A percentile compares a stretch with the other conserved stretches of the same genome.
phyloP scores from a whole-genome alignment of 495 filamentous ascomycete species.

The Neurospora pannonica region DNA sequence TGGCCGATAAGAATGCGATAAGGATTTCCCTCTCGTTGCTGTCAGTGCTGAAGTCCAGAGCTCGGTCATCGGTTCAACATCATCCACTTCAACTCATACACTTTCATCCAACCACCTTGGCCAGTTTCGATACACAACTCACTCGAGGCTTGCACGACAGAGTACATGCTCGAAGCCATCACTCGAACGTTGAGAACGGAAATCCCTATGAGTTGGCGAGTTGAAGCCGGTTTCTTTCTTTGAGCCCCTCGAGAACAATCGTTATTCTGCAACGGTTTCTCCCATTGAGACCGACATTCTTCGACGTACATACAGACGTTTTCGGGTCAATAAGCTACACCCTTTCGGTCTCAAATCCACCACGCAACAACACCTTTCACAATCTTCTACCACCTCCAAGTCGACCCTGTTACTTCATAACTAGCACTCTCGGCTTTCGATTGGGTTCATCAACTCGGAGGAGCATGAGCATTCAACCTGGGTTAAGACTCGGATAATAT shows the following conservation, averaged over 20 bases:
- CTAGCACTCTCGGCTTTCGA: not conserved
- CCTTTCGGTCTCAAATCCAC: not conserved
- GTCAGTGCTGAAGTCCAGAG: not conserved
- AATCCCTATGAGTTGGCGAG: not conserved
- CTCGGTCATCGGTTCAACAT: not conserved
- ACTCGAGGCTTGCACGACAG: not conserved
- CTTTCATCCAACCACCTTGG: not conserved
- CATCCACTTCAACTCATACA: not conserved
- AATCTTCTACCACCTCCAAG: not conserved
- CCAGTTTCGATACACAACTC: not conserved
- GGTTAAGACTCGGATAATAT: not conserved
- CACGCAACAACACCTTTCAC: not conserved
- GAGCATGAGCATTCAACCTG: not conserved
- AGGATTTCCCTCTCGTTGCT: not conserved
- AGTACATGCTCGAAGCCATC: not conserved
- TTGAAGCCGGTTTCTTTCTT: not conserved
- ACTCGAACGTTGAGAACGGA: not conserved
- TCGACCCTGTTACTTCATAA: too few relatives aligned
- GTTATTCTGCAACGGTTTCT: not conserved
- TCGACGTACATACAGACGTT: not conserved
- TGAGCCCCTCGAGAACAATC: not conserved
- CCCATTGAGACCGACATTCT: not conserved
- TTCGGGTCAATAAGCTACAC: not conserved
- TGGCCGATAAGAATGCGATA: constrained; percentile 15
- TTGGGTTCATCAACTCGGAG: not conserved